Evolutionary conservation across 2,329 filamentous ascomycete species (phyloP), one percentile per base, ranked within the genome.

Genomic region (Alternaria sp.): DNA sequence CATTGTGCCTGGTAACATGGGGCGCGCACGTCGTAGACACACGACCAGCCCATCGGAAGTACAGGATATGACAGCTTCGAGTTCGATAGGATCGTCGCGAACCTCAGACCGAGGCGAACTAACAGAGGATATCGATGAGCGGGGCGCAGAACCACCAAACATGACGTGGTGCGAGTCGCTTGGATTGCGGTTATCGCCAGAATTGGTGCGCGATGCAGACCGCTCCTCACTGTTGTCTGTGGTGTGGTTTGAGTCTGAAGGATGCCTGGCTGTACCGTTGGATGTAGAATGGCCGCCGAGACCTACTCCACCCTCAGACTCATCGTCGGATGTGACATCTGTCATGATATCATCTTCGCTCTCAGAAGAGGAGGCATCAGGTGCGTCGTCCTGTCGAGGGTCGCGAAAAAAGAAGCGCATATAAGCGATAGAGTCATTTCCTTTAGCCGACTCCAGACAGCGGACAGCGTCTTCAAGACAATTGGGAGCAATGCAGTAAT

Each of bases 11-110:
- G 90, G 90, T 47, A 93, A 87, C 7, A 88, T 84, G 4, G 91
- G 89, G 26, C 91, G 86, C 24, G 92, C 92, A 64, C 86, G 87
- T 57, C 93, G 87, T 14, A 96, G 81, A 51, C 94, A 89, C 7
- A 96, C 92, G 3, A 96, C 92, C 0, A 96, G 82, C 1, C 93
- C 93, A 75, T 96, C 93, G 0, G 93, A 96, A 2, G 92, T 93
- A 78, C 93, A 96, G 0, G 93, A 96, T 5, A 96, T 89, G n/a
- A 96, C 92, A 2, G 92, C 93, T 79, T 96, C 93, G 4, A 96
- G 81, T 78, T 96, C 92, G 52, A 93, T 83, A 1, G 84, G 83
- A 14, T 78, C 79, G 18, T 70, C 65, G 18, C 54, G 67, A 36
- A 59, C 34, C 22, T 75, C 69, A 0, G 73, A 74, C 14, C 54